A percentile compares a stretch with the other conserved stretches of the same genome.
Conservation (phyloP, 2,329 filamentous ascomycete species). For the Penicillium crustosum region DNA sequence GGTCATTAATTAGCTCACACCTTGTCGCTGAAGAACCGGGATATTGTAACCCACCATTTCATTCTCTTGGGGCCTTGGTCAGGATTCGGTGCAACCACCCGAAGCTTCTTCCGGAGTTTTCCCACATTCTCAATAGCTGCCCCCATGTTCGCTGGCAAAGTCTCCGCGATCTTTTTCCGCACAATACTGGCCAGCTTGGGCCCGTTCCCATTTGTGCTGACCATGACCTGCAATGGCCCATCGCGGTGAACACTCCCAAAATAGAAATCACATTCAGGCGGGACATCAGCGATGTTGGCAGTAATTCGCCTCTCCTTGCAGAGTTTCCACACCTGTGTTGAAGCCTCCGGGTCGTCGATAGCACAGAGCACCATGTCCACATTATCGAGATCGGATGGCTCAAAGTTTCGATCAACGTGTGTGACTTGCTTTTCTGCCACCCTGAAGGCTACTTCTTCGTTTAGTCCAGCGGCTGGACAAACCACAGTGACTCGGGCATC, state of each 20-base stretch:
- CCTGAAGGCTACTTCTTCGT: slow-evolving; percentile 83
- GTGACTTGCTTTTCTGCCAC: slow-evolving; percentile 72
- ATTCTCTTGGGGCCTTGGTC: slow-evolving; percentile 84
- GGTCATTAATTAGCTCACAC: slow-evolving; percentile 2
- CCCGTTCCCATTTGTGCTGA: slow-evolving; percentile 96
- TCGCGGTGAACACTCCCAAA: slow-evolving; percentile 95
- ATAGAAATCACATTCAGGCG: slow-evolving; percentile 96
- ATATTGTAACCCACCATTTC: slow-evolving; percentile 66
- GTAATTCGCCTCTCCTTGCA: slow-evolving; percentile 82
- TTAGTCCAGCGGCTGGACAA: slow-evolving; percentile 75
- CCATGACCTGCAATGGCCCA: slow-evolving; percentile 95
- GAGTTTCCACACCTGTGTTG: slow-evolving; percentile 84
- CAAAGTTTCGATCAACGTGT: slow-evolving; percentile 80
- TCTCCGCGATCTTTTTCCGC: slow-evolving; percentile 73
- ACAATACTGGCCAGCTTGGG: slow-evolving; percentile 87
- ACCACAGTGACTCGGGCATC: slow-evolving; percentile 88
- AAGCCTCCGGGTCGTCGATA: slow-evolving; percentile 90
- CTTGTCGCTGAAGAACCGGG: background rate
- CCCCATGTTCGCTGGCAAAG: slow-evolving; percentile 75
- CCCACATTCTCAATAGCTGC: slow-evolving; percentile 85
- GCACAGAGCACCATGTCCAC: slow-evolving; percentile 88
- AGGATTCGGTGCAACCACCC: slow-evolving; percentile 69
- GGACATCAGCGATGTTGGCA: slow-evolving; percentile 96
- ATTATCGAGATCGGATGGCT: slow-evolving; percentile 79
- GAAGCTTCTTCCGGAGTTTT: slow-evolving; percentile 72